Evolutionary conservation across 345 rosid genomes (phyloP), one percentile per base, ranked within the genome.

Genomic region (Gossypium ekmanianum): DNA sequence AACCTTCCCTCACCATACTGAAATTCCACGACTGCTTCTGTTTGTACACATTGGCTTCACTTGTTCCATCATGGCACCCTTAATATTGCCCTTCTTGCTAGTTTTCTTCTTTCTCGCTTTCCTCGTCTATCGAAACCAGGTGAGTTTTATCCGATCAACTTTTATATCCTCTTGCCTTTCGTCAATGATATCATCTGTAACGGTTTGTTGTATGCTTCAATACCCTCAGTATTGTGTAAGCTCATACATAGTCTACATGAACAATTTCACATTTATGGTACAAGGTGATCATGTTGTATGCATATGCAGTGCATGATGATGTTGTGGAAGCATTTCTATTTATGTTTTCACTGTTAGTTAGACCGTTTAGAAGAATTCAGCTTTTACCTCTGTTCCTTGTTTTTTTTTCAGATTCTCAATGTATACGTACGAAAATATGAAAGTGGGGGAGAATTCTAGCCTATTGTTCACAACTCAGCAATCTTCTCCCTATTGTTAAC

Each of bases 381-480:
- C 12, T 20, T 58, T 12, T 7, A 14, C 22, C 11, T 65, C 6
- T 48, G 20, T 10, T 16, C 1, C 24, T 13, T 58, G 13, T 55
- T 34, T 50, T 26, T 22, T 2, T 24, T 58, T 76, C 91, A 95
- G 98, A 85, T 95, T 72, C 82, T 93, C 75, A 88, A 93, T 48
- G 99, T 93, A 10, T 95, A 95, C 51, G 63, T 85, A 11, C 44
- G 83, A 59, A 91, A 82, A 71, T 93, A 91, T 70, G 94, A 95
- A 82, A 87, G 89, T 39, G 90, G 97, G 68, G 99, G 99, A 73
- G 89, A 73, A 20, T 90, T 84, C 74, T 93, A 98, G 99, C 98
- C 98, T 54, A 66, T 94, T 41, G 88, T 83, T 57, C 97, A 95
- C 80, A 95, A 87, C 81, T 85, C 97, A n/a, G 87, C 89, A 57